Percentiles rank a stretch among this genome's conserved stretches.
Evolutionary conservation across 2,329 filamentous ascomycete genomes (phyloP).

Genomic region (Davidsoniella neocaledoniae): DNA sequence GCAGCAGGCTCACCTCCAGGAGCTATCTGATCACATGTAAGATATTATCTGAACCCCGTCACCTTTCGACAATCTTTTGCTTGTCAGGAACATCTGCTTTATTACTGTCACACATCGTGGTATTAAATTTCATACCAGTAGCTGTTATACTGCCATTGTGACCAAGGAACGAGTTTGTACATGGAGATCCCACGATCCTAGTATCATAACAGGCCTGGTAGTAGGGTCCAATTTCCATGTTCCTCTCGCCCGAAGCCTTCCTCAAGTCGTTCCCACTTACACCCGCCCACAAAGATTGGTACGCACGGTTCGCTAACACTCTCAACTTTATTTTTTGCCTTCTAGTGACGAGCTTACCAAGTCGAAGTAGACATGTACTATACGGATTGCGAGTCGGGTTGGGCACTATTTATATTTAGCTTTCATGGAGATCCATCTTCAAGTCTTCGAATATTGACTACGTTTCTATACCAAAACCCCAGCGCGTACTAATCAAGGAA

Average conservation of each 20-base stretch:
- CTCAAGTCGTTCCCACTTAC: neutral
- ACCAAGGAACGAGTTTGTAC: no score
- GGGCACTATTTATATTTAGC: no score
- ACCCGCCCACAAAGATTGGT: neutral
- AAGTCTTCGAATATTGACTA: no score
- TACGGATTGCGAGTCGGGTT: no score
- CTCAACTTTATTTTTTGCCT: neutral
- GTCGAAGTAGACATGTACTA: slow-evolving; percentile 33
- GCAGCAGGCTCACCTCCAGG: slow-evolving; percentile 69
- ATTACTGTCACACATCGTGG: neutral
- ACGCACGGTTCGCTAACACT: neutral
- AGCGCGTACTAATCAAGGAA: no score
- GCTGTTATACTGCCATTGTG: neutral
- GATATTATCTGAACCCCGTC: slow-evolving; percentile 17
- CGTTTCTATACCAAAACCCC: no score
- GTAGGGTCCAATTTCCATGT: neutral
- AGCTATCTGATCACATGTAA: slow-evolving; percentile 77
- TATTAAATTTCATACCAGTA: neutral
- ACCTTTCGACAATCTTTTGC: neutral
- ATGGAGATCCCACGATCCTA: no score
- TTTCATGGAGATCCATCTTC: no score
- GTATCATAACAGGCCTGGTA: no score
- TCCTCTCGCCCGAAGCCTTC: neutral
- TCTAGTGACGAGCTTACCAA: slow-evolving; percentile 61
- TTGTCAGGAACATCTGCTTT: neutral